Base-by-base conservation (phyloP, 352 stramenopile genomes). In the Phytophthora ramorum region DNA sequence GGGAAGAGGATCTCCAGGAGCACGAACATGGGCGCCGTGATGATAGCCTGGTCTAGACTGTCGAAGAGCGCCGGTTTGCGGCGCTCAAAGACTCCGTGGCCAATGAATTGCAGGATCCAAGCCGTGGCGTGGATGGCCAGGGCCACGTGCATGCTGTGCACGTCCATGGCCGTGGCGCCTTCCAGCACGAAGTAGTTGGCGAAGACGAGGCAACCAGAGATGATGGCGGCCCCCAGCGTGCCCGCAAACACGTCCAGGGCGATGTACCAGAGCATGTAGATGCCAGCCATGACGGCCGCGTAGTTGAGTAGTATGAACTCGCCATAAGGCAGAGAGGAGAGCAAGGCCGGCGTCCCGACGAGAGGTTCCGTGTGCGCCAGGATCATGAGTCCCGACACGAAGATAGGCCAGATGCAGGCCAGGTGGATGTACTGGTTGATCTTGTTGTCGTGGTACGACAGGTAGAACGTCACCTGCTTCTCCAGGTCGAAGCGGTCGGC, bases 11-110 rank as follows among this genome's bases (percentile, higher is more conserved):
- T 67, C 58, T 97, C 89, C 7, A 97, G 75, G 40, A 96, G 64
- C 64, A 97, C 90, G 55, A 97, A 97, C 69, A 97, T 85, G 3
- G 90, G 90, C 2, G 91, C 91, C 0, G 88, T 95, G 66, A 95
- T 80, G 4, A 92, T 12, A 2, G 80, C 89, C 50, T 97, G 90
- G 75, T 95, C 87, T 40, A 96, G 67, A 53, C 87, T 96, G 58
- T 97, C 88, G 5, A 97, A 74, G 1, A 97, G 77, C 47, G 91
- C 91, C 0, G 91, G 91, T 41, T 92, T 90, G 52, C 88, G 85
- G 38, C 85, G 81, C 65, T 97, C 91, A 19, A 92, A 96, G 30
- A 96, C 74, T 20, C 78, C 84, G 71, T 97, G 90, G 46, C 89
- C 91, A 66, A 96, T 87, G 53, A 97, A 95, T 69, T 79, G 81